Evolutionary conservation across 2,329 filamentous ascomycete genomes (phyloP), one percentile per base, ranked within the genome.

Genomic region (Cordyceps cateniannulata): DNA sequence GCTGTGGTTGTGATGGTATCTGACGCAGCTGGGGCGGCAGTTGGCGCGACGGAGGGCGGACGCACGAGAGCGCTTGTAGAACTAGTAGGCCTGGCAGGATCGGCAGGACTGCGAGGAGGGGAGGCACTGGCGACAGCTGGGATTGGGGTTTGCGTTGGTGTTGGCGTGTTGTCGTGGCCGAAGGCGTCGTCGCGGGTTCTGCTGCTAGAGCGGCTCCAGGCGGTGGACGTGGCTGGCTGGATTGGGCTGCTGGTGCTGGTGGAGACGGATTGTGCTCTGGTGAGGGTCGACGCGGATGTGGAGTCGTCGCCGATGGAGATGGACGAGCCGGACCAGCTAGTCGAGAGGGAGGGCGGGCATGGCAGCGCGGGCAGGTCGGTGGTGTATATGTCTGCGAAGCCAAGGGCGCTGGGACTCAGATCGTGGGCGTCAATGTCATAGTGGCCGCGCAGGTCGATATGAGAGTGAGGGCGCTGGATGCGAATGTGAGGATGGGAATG

Each of bases 241-340:
- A 24, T 53, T 53, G 59, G 38, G 62, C 60, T 59, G 63, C 40
- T 53, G 56, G 32, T 49, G n/a, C n/a, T n/a, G 49, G 60, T 49
- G 63, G 40, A 48, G 50, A 62, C 59, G 62, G 63, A 55, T 62
- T 58, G 62, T 18, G 45, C 47, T 57, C 52, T 54, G 45, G 57
- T 47, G 45, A 52, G 35, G 50, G 35, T 59, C 20, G 56, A 53
- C 44, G 51, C 54, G 49, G 50, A 60, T 40, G 61, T 59, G 55
- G 61, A 62, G 61, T 60, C 61, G 51, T 62, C 61, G 5, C 44
- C 38, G 44, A 62, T 48, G 42, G 61, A 62, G 18, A 62, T 48
- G 42, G 61, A 62, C 9, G 61, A 62, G 44, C 56, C 22, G 54
- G 54, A 62, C 55, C 56, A 62, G 51, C 56, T 62, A 5, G 61